Conservation (phyloP, 148 eudicot species). For the Silene conica region DNA sequence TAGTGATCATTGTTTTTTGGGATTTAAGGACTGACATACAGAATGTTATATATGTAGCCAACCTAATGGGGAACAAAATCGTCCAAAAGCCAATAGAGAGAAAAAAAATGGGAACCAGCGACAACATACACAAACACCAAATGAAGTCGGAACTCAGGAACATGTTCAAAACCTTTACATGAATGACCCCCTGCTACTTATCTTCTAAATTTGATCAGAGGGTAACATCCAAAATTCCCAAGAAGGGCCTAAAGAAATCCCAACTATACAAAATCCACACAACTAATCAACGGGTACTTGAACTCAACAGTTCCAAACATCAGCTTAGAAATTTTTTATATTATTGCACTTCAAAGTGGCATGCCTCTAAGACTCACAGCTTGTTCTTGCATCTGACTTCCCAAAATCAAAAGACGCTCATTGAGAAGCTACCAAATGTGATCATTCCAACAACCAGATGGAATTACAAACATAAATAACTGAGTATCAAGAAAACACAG, state of each 20-base stretch:
- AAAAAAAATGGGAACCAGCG: no score
- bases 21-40: background rate
- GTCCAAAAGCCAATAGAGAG: slow-evolving; percentile 8
- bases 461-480: background rate
- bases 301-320: background rate
- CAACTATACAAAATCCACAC: background rate
- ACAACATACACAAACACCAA: background rate
- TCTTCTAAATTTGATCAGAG: no score
- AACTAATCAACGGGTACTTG: background rate
- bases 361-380: background rate
- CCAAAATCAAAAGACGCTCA: background rate
- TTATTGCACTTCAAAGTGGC: background rate
- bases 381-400: background rate
- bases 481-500: background rate
- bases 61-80: background rate
- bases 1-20: slow-evolving; percentile 1
- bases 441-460: background rate
- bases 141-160: background rate
- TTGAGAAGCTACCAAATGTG: background rate
- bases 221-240: background rate
- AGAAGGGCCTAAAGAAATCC: background rate
- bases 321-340: background rate
- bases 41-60: background rate
- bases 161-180: no score
- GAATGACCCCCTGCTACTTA: no score